Evolutionary conservation across 768 basidiomycete species (phyloP), one percentile per base, ranked within the genome.

Genomic region (Boletus rufocinnamomeus): DNA sequence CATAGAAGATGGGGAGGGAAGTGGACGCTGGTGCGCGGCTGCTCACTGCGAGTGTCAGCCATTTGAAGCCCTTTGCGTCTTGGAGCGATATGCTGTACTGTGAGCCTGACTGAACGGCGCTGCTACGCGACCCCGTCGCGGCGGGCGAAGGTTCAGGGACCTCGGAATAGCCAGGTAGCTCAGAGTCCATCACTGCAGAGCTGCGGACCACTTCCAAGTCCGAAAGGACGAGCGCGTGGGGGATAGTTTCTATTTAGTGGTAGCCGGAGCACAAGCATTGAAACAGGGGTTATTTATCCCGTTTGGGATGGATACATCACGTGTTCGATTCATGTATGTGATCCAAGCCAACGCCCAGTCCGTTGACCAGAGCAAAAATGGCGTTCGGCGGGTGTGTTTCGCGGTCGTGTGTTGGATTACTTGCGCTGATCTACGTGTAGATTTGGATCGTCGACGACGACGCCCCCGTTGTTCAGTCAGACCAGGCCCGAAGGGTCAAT

Each of bases 41-140:
- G 49, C 70, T 71, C 21, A 85, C 66, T 37, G 70, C 69, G 11
- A 85, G 71, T 19, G 75, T 72, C 13, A 85, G 75, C 79, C 83
- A 86, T 45, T 80, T 73, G 48, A 70, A 70, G 17, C 63, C 60
- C 28, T 67, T 81, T 69, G 57, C 68, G 53, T 75, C 77, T 53
- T 81, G 78, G 7, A 86, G 74, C 9, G 76, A 73, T 48, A 73
- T 75, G 16, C 64, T 69, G 58, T 81, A 79, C 51, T 79, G 76
- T 21, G 65, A 60, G 43, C 63, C 58, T 25, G 28, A 28, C 9
- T 7, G 34, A 13, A 34, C 28, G 10, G 44, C 17, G 25, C 46
- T 46, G 17, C 30, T 52, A 17, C 56, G 47, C 5, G 63, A 55
- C 4, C 46, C 57, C 14, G 37, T 37, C 1, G 37, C 13, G 9